Evolutionary conservation across 2,329 filamentous ascomycete species (phyloP), one percentile per base, ranked within the genome.

Genomic region (Colletotrichum simmondsii): DNA sequence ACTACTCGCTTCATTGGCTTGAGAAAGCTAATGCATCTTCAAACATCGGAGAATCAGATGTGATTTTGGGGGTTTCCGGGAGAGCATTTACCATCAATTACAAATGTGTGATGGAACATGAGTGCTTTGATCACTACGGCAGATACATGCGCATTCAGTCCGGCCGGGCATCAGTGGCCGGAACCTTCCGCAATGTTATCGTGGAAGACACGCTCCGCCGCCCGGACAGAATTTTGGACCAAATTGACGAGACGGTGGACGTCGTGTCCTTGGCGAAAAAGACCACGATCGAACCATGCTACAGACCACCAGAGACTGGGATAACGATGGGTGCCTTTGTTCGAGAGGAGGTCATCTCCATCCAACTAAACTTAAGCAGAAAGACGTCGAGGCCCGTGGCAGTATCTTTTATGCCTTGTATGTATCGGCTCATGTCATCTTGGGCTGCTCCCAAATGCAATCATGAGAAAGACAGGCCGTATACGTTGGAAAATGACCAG

Each of bases 351-450:
- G 8, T 0, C 2, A 66, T 59, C 7, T 3, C 2, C 2, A 4
- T 66, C 3, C 6, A n/a, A 12, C 19, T 49, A 5, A 12, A 16
- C 5, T 7, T 49, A 14, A 4, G 2, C 4, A 10, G 14, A 5
- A 22, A 6, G 3, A 16, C 2, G 0, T 19, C 26, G 6, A 52
- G 5, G 22, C 3, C 26, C n/a, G 11, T 24, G 3, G 4, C 4
- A 0, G 7, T 11, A 8, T 19, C 19, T 4, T 0, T 59, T 4
- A 0, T 2, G 1, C 1, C 4, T 1, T 59, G 54, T 2, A 4
- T 59, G 4, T 2, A 8, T 19, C 2, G 1, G 0, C 26, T 59
- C 7, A 16, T 24, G 5, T 7, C 22, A 5, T 3, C 3, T 5
- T 46, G 32, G 62, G 10, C 2, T 2, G 32, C 24, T 16, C 52